Evolutionary conservation across 192 early-diverging fungal genomes (phyloP).

Genomic region (Coemansia pectinata): DNA sequence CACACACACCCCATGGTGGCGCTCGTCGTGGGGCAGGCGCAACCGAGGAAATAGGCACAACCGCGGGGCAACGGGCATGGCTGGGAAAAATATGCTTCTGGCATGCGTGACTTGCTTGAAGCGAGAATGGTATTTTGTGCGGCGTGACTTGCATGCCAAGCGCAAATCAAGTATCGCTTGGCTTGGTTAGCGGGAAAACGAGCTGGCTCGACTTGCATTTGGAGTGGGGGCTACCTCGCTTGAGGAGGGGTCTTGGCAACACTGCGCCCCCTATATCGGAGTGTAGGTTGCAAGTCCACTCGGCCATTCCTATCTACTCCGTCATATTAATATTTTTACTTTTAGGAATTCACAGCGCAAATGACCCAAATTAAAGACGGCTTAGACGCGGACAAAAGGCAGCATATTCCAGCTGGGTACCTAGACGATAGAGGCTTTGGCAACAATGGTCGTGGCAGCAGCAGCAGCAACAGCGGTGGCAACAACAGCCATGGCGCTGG

Average conservation of each 20-base stretch:
- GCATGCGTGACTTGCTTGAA: background rate
- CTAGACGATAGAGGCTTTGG: background rate
- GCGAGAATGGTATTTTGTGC: background rate
- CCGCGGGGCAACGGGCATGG: slow-evolving; percentile 1
- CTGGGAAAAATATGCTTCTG: background rate
- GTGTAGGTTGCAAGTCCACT: background rate
- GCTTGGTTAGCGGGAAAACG: background rate
- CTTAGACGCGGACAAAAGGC: background rate
- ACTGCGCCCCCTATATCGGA: background rate
- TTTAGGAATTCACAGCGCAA: background rate
- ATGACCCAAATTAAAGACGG: background rate
- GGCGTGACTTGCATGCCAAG: background rate
- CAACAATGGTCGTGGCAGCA: background rate
- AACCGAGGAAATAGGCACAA: slow-evolving; percentile 5
- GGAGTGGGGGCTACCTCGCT: background rate
- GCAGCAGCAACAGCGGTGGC: background rate
- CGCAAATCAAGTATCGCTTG: background rate
- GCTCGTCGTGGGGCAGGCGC: background rate
- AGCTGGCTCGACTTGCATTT: background rate
- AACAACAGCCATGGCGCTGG: background rate
- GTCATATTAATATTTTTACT: background rate
- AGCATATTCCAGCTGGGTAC: background rate
- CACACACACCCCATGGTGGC: background rate
- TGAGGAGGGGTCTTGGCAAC: background rate
- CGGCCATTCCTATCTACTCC: too few relatives aligned